Base-by-base conservation (phyloP, 257 asterid species). In the Solanum medicagineum region DNA sequence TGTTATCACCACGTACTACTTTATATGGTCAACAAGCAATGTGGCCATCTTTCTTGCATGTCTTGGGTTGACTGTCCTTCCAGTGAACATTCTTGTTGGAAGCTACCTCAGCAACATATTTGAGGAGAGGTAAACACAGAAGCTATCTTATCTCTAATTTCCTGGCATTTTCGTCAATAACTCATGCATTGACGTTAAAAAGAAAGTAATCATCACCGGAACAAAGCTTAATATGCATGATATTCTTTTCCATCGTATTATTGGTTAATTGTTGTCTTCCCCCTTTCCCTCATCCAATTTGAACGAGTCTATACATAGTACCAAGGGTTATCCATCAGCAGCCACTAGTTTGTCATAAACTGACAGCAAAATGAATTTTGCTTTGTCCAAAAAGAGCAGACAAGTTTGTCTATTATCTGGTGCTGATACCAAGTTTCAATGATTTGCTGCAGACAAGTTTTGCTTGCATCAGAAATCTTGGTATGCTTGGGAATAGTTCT, bases 31-130 rank as follows among this genome's bases (percentile, higher is more conserved):
- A 9, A 95, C 98, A 36, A 88, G 99, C 90, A 53, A 89, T 1
- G 99, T 96, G 85, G 91, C 99, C 2, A 88, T 96, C 73, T 96
- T 96, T 81, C 98, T 96, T 79, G 97, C 97, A 22, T 85, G 96
- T 87, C 97, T 96, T 36, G 99, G 99, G 74, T 91, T 96, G 44
- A 96, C 99, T 0, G 99, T 96, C 89, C 93, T 96, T 87, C 99
- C 99, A 4, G 92, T 95, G 56, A 96, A 96, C 86, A 74, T 92
- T 74, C 26, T 95, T 59, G 98, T 95, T 68, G 98, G 99, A 83
- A 94, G 92, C 90, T 96, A 95, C 92, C 90, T 96, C 84, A 95
- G 97, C 93, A 96, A 95, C 91, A 93, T 96, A 94, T 96, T 90
- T 14, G 93, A 96, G 88, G 99, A 96, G 93, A 95, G 99, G 99